Evolutionary conservation across 139 green algal species (phyloP).

Genomic region (Chlorella sp.): DNA sequence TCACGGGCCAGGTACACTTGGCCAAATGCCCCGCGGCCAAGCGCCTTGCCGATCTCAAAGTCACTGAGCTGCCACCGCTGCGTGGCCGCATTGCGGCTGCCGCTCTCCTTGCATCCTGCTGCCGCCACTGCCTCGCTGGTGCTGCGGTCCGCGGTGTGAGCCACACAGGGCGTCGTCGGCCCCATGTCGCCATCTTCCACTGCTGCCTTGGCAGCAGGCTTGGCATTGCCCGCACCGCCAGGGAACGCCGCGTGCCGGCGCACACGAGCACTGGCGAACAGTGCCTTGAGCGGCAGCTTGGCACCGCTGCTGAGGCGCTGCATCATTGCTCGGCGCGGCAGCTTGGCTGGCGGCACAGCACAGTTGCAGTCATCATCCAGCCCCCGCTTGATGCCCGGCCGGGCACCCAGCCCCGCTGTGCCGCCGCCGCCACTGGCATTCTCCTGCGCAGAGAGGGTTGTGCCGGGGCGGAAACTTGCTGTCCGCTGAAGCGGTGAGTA

Average conservation of each 20-base stretch:
- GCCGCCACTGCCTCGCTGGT: not conserved
- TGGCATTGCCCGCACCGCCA: not conserved
- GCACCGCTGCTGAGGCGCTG: conserved; percentile 32
- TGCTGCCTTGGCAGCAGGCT: not conserved
- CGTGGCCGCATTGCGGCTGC: not conserved
- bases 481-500: no score
- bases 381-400: not conserved
- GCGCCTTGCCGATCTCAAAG: conserved; percentile 97
- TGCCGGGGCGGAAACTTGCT: no score
- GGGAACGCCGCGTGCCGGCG: no score
- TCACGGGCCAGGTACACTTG: conserved; percentile 99
- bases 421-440: conserved; percentile 7
- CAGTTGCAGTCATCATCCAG: conserved; percentile 16
- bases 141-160: not conserved
- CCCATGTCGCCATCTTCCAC: conserved; percentile 35
- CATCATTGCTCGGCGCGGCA: conserved; percentile 23
- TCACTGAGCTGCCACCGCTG: conserved; percentile 89
- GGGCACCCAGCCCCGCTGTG: not conserved
- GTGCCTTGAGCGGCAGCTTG: no score
- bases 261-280: no score
- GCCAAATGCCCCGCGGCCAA: conserved; percentile 98
- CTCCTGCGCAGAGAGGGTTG: not conserved
- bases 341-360: not conserved
- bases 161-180: conserved; percentile 39
- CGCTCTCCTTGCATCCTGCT: not conserved